Evolutionary conservation across 2,329 filamentous ascomycete genomes (phyloP).

Genomic region (Colletotrichum sidae): DNA sequence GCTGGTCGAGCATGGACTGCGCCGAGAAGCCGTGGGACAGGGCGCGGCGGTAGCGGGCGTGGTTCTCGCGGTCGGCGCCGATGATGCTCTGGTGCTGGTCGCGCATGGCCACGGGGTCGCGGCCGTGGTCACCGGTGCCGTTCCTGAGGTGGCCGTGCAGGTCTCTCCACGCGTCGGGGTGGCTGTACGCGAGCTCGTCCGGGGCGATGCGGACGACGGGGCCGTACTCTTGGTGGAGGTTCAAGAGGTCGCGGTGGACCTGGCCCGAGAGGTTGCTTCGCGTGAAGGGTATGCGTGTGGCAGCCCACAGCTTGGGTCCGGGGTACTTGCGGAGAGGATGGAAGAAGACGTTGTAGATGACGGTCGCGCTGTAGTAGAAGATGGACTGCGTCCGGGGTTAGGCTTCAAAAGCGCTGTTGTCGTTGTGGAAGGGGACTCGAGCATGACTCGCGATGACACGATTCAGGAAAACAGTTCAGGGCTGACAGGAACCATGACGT

Average conservation of each 20-base stretch:
- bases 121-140: conserved; percentile 23
- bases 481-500: too few relatives aligned
- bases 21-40: conserved; percentile 41
- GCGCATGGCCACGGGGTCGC: neutral
- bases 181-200: conserved; percentile 57
- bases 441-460: too few relatives aligned
- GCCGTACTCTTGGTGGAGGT: conserved; percentile 54
- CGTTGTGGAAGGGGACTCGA: too few relatives aligned
- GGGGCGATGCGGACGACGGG: conserved; percentile 58
- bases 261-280: neutral
- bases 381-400: too few relatives aligned
- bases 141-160: conserved; percentile 47
- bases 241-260: conserved; percentile 21
- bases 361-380: too few relatives aligned
- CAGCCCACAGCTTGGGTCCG: conserved; percentile 38
- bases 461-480: too few relatives aligned
- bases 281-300: conserved; percentile 8
- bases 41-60: conserved; percentile 16
- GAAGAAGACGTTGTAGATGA: conserved; percentile 42
- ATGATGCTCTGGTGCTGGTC: conserved; percentile 36
- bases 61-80: conserved; percentile 5
- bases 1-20: conserved; percentile 40
- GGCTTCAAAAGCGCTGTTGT: too few relatives aligned
- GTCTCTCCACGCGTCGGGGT: conserved; percentile 50
- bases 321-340: conserved; percentile 46